These are phyloP conservation scores for Rubia yunnanensis DNA, from an alignment of 257 asterid genomes.

Conservation along the genomic window DNA sequence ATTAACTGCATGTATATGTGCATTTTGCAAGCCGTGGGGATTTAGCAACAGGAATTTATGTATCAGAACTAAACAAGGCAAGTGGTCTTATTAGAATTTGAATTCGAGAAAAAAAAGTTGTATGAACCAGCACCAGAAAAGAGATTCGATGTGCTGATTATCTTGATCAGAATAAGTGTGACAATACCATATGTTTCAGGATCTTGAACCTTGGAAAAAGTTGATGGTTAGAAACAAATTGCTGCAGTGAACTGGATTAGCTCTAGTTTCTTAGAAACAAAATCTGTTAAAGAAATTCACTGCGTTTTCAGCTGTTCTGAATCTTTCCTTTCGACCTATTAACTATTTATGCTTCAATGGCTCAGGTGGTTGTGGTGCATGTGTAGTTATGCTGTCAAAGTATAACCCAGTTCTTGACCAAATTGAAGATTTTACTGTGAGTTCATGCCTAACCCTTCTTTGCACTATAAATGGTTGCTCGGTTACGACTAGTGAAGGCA, in stretches of 20 bases:
- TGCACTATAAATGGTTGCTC: conserved; percentile 59
- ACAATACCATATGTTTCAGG: too few species aligned
- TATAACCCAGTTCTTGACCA: conserved; percentile 27
- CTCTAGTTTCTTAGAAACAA: too few species aligned
- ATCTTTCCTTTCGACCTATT: not conserved
- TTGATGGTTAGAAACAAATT: too few species aligned
- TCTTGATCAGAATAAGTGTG: too few species aligned
- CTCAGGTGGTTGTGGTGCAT: conserved; percentile 86
- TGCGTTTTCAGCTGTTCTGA: not conserved
- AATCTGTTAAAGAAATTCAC: not conserved
- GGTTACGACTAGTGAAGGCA: conserved; percentile 64
- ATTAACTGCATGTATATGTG: too few species aligned
- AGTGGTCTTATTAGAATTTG: too few species aligned
- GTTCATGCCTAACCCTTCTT: conserved; percentile 66
- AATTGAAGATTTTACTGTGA: conserved; percentile 32
- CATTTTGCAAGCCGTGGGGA: too few species aligned
- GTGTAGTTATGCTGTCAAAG: conserved; percentile 59
- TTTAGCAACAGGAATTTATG: too few species aligned
- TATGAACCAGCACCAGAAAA: not conserved
- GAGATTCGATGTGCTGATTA: too few species aligned
- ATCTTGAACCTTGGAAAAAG: not conserved
- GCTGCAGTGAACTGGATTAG: too few species aligned
- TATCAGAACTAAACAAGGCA: too few species aligned
- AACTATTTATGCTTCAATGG: not conserved
- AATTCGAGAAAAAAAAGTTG: too few species aligned